Base-by-base conservation (phyloP, 2,329 filamentous ascomycete genomes). In the Tolypocladium ophioglossoides region DNA sequence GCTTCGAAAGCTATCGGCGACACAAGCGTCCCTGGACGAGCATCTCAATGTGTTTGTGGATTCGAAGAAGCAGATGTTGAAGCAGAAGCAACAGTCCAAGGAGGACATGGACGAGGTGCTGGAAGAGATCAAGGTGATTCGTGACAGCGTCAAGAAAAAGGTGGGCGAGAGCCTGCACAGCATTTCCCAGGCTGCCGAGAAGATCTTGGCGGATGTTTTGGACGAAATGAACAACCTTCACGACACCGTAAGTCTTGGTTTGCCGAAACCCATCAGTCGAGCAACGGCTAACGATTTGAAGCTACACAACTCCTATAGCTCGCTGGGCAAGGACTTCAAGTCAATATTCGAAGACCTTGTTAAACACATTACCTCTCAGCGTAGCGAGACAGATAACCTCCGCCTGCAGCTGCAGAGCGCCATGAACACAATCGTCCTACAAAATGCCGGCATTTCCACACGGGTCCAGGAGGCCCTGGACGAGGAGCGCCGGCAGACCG, bases 31-130 rank as follows among this genome's bases (percentile, higher is more conserved):
- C 61, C 72, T 96, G 2, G 77, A 87, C 52, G 77, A 84, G 48
- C 87, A 91, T 63, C 77, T 87, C 10, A 72, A 78, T 9, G 77
- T 78, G 0, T 90, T 96, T 61, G 77, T 83, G 40, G 74, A 78
- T 20, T 88, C 87, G 0, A 84, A 86, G 67, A 74, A 77, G 51
- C 81, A 87, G 60, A 78, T 95, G 18, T 78, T 87, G 30, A 75
- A 80, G 44, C 84, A 87, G 63, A 87, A 84, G 54, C 75, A 79
- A 27, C 76, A 78, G 57, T 86, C 90, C 3, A 89, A 87, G 63
- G 84, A 91, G 50, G 87, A 91, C 54, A 91, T 96, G 88, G 91
- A 96, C 62, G 76, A 82, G n/a, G 86, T 96, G 2, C 77, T 99
- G 11, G 89, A 94, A 63, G 92, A 95, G 66, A 96, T 97, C 67